Percentiles rank a stretch among this genome's conserved stretches.
phyloP scores from a whole-genome alignment of 441 rosid species.

The Dalechampia spathulata region DNA sequence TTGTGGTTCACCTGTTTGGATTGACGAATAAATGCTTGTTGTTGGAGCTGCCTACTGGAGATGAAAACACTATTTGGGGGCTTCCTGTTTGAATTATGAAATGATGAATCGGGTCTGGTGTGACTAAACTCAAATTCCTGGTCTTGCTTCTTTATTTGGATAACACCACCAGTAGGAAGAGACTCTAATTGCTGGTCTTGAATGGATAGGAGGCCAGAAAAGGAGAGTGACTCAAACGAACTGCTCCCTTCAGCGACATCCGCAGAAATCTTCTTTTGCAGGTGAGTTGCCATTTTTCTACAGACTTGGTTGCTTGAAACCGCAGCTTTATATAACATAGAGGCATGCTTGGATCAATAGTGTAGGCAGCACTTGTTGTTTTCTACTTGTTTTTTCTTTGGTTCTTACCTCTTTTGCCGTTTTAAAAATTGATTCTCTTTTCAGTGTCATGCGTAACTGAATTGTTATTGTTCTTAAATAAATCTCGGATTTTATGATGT shows the following conservation, averaged over 20 bases:
- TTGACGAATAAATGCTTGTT: constrained; percentile 20
- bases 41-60: constrained; percentile 19
- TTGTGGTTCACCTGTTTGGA: constrained; percentile 14
- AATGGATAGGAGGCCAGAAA: constrained; percentile 30
- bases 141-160: constrained; percentile 9
- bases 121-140: constrained; percentile 26
- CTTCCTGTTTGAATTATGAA: constrained; percentile 6
- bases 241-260: constrained; percentile 23
- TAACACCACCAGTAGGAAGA: constrained; percentile 4
- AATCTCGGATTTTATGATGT: neutral
- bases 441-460: neutral
- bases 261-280: constrained; percentile 18
- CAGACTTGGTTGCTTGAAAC: neutral
- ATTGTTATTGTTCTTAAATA: neutral
- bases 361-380: constrained; percentile 3
- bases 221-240: constrained; percentile 31
- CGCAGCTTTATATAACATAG: constrained; percentile 6
- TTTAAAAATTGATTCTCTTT: neutral
- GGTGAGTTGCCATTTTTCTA: constrained; percentile 27
- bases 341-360: neutral
- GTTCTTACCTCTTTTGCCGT: neutral
- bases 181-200: constrained; percentile 27
- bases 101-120: constrained; percentile 2
- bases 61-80: constrained; percentile 6
- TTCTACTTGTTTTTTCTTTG: constrained; percentile 10